phyloP scores from a whole-genome alignment of 148 eudicot species.

The Persicaria maculosa region DNA sequence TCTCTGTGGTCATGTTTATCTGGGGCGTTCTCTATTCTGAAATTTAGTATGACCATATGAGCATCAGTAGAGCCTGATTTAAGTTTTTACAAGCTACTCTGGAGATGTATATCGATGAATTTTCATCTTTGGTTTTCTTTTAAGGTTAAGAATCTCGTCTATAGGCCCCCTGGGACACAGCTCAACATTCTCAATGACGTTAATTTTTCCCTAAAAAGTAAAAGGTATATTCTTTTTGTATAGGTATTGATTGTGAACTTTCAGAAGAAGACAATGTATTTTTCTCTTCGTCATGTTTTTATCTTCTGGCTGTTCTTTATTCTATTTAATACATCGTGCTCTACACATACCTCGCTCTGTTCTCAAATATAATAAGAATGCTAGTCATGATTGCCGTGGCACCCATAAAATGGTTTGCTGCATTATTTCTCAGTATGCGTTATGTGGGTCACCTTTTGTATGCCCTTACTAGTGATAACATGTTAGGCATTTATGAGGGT shows the following conservation, averaged over 20 bases:
- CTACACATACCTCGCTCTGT: not conserved
- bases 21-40: not conserved
- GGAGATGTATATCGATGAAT: not conserved
- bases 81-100: not conserved
- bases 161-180: constrained; percentile 82
- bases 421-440: not conserved
- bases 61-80: not conserved
- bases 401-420: not conserved
- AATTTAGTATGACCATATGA: not conserved
- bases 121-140: constrained; percentile 16
- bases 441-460: not conserved
- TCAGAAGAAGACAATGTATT: constrained; percentile 1
- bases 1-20: not conserved
- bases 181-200: constrained; percentile 55
- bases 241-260: constrained; percentile 3
- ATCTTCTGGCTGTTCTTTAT: not conserved
- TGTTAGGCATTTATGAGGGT: not conserved
- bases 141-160: constrained; percentile 64
- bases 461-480: not conserved
- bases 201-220: constrained; percentile 58
- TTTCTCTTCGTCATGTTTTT: not conserved
- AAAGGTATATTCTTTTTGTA: constrained; percentile 36
- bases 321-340: not conserved
- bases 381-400: not conserved
- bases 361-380: not conserved